phyloP scores from a whole-genome alignment of 129 eudicot species.

The Artemisia annua region DNA sequence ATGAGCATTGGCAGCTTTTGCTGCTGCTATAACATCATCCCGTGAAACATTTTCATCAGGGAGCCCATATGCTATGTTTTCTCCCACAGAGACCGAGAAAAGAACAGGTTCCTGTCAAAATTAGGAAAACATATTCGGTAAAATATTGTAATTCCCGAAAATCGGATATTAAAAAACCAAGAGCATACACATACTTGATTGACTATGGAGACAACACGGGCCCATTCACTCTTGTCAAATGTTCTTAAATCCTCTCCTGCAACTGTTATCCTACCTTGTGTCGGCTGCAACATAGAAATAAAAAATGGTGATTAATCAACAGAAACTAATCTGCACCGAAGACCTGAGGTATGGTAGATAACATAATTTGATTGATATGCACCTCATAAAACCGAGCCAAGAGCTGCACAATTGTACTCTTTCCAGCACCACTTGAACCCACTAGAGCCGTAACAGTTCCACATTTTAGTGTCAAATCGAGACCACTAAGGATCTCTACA shows the following conservation, averaged over 20 bases:
- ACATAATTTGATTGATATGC: background rate
- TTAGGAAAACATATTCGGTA: background rate
- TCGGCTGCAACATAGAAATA: slow-evolving; percentile 60
- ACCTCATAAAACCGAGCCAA: slow-evolving; percentile 98
- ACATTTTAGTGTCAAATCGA: slow-evolving; percentile 74
- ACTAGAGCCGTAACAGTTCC: slow-evolving; percentile 93
- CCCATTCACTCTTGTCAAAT: slow-evolving; percentile 99
- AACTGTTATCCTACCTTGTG: slow-evolving; percentile 82
- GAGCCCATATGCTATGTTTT: slow-evolving; percentile 94
- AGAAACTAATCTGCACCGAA: background rate
- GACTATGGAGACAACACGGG: slow-evolving; percentile 90
- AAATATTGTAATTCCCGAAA: background rate
- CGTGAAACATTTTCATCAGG: slow-evolving; percentile 89
- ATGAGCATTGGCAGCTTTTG: slow-evolving; percentile 99
- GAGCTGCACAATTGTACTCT: slow-evolving; percentile 93
- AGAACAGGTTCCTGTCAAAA: slow-evolving; percentile 81
- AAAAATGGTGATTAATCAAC: slow-evolving; percentile 3
- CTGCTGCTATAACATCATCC: slow-evolving; percentile 91
- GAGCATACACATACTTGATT: slow-evolving; percentile 78
- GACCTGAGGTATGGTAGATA: slow-evolving; percentile 5
- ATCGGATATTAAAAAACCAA: slow-evolving; percentile 1
- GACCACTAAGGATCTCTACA: slow-evolving; percentile 73
- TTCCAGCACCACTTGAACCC: slow-evolving; percentile 98
- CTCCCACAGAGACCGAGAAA: slow-evolving; percentile 94
- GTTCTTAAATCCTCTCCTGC: slow-evolving; percentile 94